Conservation (phyloP, 768 basidiomycete species). For the Rhodotorula taiwanensis region DNA sequence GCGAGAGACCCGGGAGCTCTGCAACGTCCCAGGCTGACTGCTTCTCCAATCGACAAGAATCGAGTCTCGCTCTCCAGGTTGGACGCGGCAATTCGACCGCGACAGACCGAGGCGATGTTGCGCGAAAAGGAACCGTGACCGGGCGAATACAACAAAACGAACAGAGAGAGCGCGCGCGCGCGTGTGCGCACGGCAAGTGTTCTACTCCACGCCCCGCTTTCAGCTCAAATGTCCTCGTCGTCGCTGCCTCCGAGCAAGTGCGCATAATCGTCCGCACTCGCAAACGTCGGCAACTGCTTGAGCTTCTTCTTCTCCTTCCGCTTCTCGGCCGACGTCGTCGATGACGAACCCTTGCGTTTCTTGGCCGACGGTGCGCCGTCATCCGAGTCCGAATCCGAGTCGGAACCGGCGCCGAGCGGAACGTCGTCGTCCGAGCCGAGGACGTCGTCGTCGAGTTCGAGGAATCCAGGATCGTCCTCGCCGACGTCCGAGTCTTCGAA, state of each 20-base stretch:
- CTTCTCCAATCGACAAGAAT: no score
- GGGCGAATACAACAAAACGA: no score
- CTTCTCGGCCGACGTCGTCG: slow-evolving; percentile 5
- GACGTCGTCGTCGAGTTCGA: slow-evolving; percentile 36
- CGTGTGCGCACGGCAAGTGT: neutral
- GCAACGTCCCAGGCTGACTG: no score
- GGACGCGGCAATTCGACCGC: no score
- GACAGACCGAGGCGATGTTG: no score
- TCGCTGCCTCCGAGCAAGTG: slow-evolving; percentile 33
- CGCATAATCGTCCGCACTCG: slow-evolving; percentile 39
- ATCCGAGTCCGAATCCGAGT: neutral
- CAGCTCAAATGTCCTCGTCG: neutral
- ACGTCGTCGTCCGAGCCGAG: slow-evolving; percentile 32
- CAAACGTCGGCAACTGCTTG: slow-evolving; percentile 40
- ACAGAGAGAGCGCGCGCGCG: no score
- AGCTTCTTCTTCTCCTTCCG: slow-evolving; percentile 37
- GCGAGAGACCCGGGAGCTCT: no score
- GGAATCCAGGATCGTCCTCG: slow-evolving; percentile 27
- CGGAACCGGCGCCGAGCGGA: neutral
- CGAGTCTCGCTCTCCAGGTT: no score
- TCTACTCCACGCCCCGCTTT: no score
- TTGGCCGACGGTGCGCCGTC: slow-evolving; percentile 7
- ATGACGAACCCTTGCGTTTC: slow-evolving; percentile 1
- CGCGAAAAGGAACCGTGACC: no score
- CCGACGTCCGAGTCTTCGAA: slow-evolving; percentile 31